Percentiles rank a stretch among this genome's conserved stretches.
Conservation (phyloP, 2,329 filamentous ascomycete genomes). For the Pseudocercospora fijiensis region DNA sequence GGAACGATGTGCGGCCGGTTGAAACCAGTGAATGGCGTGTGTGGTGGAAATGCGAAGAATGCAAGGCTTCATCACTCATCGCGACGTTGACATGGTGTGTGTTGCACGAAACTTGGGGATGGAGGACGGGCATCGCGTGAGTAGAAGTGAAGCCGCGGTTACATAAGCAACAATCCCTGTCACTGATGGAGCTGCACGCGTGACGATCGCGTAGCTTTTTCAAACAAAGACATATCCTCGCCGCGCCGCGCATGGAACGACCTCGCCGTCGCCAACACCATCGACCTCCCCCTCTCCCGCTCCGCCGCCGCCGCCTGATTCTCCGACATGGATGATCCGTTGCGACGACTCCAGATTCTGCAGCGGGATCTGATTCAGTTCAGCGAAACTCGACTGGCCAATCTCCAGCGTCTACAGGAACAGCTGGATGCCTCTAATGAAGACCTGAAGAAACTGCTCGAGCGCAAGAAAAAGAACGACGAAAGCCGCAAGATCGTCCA, state of each 20-base stretch:
- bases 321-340: slow-evolving; percentile 65
- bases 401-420: slow-evolving; percentile 65
- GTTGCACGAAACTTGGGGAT: neutral
- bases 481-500: slow-evolving; percentile 69
- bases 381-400: slow-evolving; percentile 67
- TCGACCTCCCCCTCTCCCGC: neutral
- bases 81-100: neutral
- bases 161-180: neutral
- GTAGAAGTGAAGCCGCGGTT: neutral
- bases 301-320: neutral
- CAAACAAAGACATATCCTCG: neutral
- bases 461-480: slow-evolving; percentile 72
- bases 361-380: slow-evolving; percentile 80
- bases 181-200: neutral
- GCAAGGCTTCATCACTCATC: neutral
- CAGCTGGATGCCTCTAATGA: slow-evolving; percentile 66
- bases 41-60: neutral
- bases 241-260: neutral
- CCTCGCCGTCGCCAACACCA: neutral
- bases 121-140: neutral
- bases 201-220: neutral
- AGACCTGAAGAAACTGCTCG: slow-evolving; percentile 69
- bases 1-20: neutral
- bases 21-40: neutral
- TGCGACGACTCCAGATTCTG: slow-evolving; percentile 77